phyloP scores from a whole-genome alignment of 768 basidiomycete species.

The Mycena rebaudengoi region DNA sequence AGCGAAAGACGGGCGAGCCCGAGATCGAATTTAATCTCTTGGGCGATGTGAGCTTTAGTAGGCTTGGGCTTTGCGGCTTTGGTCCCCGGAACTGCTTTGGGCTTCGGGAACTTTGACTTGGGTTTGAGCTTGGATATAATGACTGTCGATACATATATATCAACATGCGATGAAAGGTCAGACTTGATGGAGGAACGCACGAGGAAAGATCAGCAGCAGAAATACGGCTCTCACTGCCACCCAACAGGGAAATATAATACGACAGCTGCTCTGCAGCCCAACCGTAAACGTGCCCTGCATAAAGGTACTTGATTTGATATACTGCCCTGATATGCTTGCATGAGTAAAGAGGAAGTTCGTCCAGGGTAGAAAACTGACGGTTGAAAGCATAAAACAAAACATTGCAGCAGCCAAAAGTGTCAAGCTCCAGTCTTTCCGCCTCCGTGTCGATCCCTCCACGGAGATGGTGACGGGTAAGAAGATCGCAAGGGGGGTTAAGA shows the following conservation, averaged over 20 bases:
- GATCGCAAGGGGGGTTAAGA: slow-evolving; percentile 67
- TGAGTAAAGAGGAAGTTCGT: background rate
- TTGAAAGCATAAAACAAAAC: slow-evolving; percentile 70
- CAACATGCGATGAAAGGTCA: background rate
- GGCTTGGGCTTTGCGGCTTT: slow-evolving; percentile 48
- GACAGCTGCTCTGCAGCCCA: slow-evolving; percentile 82
- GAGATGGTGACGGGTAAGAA: slow-evolving; percentile 68
- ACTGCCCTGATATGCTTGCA: slow-evolving; percentile 57
- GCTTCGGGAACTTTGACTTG: slow-evolving; percentile 15
- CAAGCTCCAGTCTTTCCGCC: slow-evolving; percentile 81
- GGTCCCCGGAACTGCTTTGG: background rate
- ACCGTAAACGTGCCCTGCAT: slow-evolving; percentile 75
- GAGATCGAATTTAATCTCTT: slow-evolving; percentile 78
- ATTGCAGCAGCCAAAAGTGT: slow-evolving; percentile 72
- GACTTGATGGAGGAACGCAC: slow-evolving; percentile 35
- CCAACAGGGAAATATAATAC: slow-evolving; percentile 78
- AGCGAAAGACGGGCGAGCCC: slow-evolving; percentile 67
- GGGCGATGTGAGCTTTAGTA: slow-evolving; percentile 61
- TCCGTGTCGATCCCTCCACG: slow-evolving; percentile 50
- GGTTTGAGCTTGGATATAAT: slow-evolving; percentile 71
- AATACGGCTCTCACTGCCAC: slow-evolving; percentile 66
- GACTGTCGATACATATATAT: slow-evolving; percentile 49
- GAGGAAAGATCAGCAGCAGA: slow-evolving; percentile 58
- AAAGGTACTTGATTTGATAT: slow-evolving; percentile 83
- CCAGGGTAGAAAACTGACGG: slow-evolving; percentile 49